phyloP scores from a whole-genome alignment of 176 grass and related monocot genomes.

The Lolium multiflorum region DNA sequence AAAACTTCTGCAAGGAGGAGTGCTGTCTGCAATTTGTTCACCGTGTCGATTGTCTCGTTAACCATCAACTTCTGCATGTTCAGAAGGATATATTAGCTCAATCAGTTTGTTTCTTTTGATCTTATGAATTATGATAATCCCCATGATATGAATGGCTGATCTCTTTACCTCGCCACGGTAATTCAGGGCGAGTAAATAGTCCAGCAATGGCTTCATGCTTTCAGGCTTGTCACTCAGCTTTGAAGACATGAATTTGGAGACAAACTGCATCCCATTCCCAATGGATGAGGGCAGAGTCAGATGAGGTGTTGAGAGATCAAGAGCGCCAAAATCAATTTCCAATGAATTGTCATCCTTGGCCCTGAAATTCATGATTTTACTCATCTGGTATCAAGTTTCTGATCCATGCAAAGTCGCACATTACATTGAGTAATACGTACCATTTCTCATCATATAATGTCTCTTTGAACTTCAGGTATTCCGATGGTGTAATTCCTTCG shows the following conservation, averaged over 20 bases:
- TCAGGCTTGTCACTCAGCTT: constrained; percentile 65
- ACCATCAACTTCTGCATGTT: constrained; percentile 93
- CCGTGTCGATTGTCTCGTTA: constrained; percentile 64
- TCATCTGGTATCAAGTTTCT: not conserved
- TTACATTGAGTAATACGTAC: constrained; percentile 43
- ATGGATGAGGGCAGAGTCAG: constrained; percentile 85
- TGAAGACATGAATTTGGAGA: constrained; percentile 79
- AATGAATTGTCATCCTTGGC: constrained; percentile 82
- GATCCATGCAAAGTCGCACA: constrained; percentile 12
- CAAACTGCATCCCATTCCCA: constrained; percentile 82
- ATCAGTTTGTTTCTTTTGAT: no score
- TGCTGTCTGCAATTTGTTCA: constrained; percentile 90
- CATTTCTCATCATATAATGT: constrained; percentile 85
- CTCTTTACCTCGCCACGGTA: constrained; percentile 68
- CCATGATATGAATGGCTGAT: not conserved
- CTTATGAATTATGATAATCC: not conserved
- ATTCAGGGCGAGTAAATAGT: constrained; percentile 84
- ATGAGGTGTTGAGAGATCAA: constrained; percentile 72
- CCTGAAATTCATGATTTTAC: constrained; percentile 53
- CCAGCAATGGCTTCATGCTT: constrained; percentile 77
- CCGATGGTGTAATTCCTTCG: constrained; percentile 72
- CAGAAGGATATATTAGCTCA: constrained; percentile 3
- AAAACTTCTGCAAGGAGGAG: constrained; percentile 85
- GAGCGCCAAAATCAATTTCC: constrained; percentile 86
- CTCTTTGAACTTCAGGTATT: constrained; percentile 95